Conservation (phyloP, 768 basidiomycete species). For the Kondoa malvinella region DNA sequence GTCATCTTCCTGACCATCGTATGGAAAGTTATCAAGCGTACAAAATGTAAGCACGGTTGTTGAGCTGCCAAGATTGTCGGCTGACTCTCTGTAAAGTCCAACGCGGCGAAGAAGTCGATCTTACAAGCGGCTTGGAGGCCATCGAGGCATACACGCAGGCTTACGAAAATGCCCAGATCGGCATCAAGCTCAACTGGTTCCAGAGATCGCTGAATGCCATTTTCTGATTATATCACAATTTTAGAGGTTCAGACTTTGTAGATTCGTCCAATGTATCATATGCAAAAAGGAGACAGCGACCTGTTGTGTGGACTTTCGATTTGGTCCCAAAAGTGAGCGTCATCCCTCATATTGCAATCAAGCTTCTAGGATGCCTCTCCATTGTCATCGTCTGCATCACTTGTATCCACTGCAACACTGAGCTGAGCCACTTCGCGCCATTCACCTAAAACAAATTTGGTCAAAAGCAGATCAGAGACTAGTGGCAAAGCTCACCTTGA, state of each 20-base stretch:
- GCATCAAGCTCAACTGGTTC: no score
- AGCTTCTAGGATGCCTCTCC: neutral
- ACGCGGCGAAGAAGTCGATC: neutral
- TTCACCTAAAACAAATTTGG: neutral
- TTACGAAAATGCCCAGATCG: neutral
- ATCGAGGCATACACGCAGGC: neutral
- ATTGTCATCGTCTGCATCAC: neutral
- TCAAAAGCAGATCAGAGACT: no score
- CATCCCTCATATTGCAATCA: no score
- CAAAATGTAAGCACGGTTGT: neutral
- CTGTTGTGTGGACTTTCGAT: no score
- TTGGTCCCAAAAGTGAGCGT: no score
- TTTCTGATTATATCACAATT: no score
- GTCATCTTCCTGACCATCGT: neutral
- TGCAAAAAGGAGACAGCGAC: no score
- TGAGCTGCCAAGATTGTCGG: neutral
- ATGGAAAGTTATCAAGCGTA: neutral
- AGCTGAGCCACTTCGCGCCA: neutral
- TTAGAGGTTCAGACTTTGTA: no score
- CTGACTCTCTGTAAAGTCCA: neutral
- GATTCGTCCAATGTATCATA: no score
- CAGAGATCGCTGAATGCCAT: no score
- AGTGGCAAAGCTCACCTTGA: conserved; percentile 12
- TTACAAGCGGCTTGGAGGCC: neutral
- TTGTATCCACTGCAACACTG: neutral